A percentile compares a stretch with the other conserved stretches of the same genome.
Conservation (phyloP, 371 early-diverging fungal genomes). For the Parasitella parasitica region DNA sequence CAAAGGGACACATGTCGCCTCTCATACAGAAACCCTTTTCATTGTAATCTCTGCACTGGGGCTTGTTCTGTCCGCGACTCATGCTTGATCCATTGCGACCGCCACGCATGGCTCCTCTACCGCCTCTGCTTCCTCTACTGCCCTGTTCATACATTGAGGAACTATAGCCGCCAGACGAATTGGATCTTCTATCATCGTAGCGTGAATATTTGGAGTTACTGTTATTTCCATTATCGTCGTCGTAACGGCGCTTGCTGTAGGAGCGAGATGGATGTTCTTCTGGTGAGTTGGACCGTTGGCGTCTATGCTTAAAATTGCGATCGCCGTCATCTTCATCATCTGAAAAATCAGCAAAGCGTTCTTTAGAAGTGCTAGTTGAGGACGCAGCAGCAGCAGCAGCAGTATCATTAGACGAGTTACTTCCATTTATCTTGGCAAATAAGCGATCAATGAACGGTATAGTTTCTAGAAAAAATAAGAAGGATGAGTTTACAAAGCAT, state of each 20-base stretch:
- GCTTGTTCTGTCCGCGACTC: conserved; percentile 33
- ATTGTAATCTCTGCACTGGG: conserved; percentile 74
- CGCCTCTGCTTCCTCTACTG: conserved; percentile 14
- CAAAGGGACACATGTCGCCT: conserved; percentile 80
- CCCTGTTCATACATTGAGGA: conserved; percentile 7
- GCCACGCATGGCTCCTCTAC: conserved; percentile 33
- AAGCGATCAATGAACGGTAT: conserved; percentile 63
- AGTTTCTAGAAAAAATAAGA: conserved; percentile 53
- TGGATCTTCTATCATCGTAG: conserved; percentile 12
- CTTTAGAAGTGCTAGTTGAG: background rate
- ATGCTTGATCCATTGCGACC: conserved; percentile 41
- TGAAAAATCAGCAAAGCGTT: conserved; percentile 51
- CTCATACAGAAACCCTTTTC: conserved; percentile 82
- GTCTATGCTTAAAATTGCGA: conserved; percentile 72
- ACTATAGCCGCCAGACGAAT: background rate
- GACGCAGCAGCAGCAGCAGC: background rate
- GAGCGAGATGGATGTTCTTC: conserved; percentile 21
- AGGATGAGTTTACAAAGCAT: background rate
- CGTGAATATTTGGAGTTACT: conserved; percentile 28
- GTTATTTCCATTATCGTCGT: conserved; percentile 12
- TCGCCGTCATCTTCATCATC: conserved; percentile 69
- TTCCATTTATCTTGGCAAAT: conserved; percentile 49
- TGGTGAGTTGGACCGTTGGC: conserved; percentile 51
- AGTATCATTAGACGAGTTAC: conserved; percentile 21
- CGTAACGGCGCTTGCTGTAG: conserved; percentile 30